Evolutionary conservation across 2,329 filamentous ascomycete genomes (phyloP), one percentile per base, ranked within the genome.

Genomic region (Nemania diffusa): DNA sequence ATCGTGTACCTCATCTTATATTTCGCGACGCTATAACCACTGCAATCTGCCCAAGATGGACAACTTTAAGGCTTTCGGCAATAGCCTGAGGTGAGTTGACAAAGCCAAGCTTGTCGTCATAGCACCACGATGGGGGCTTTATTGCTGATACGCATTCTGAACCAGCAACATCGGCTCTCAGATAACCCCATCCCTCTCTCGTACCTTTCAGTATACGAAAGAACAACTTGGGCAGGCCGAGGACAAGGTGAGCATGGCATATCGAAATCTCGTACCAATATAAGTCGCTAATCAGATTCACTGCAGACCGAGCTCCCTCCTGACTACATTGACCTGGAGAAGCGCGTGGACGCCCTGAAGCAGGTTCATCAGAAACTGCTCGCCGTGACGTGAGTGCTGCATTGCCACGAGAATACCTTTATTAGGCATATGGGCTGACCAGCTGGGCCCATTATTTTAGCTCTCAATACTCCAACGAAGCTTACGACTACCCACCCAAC

Each of bases 251-350:
- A 63, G 75, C 32, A 57, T 51, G 72, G 15, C 24, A 37, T 62
- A 29, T 40, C 34, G 6, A 15, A 3, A 13, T 3, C 27, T 17
- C 34, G 20, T 34, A 17, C 20, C 17, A 20, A 11, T 52, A 40
- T 13, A 9, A 40, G 29, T 42, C 22, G 26, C 44, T 61, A 57
- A 58, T 53, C 44, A 46, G 27, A 40, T 48, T 29, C 6, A 46
- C 52, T 57, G 52, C 75, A 97, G 93, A 99, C 96, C 71, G 92
- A 98, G 83, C 92, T 99, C 50, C 96, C 96, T 52, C 91, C 94
- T 74, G 96, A 98, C 82, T 99, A 99, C 82, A 92, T 97, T 79
- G 94, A 98, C 82, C 91, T 99, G 69, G 96, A 99, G 88, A 97
- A 97, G 88, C 91, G 95, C 73, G 94, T 98, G 77, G 96, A 99